Evolutionary conservation across 2,329 filamentous ascomycete genomes (phyloP).

Genomic region (Cladosporium cucumerinum): DNA sequence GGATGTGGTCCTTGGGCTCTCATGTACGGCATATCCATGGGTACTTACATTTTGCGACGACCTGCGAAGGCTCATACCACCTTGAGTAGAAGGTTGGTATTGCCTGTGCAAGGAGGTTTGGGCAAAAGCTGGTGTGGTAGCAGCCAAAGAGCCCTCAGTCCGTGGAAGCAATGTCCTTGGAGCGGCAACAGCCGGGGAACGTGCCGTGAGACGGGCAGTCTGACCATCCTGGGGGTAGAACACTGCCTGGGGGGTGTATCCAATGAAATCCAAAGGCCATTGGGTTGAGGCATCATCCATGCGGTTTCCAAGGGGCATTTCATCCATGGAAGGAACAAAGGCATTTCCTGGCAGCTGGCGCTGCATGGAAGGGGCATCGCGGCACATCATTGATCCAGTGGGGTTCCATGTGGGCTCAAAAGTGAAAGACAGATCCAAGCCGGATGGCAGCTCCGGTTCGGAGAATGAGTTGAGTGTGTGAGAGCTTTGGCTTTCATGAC

Average conservation of each 20-base stretch:
- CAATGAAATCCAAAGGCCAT: slow-evolving; percentile 11
- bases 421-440: slow-evolving; percentile 16
- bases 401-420: slow-evolving; percentile 11
- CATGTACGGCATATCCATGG: slow-evolving; percentile 1
- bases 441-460: slow-evolving; percentile 20
- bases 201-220: not conserved
- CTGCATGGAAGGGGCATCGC: slow-evolving; percentile 2
- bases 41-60: slow-evolving; percentile 18
- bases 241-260: slow-evolving; percentile 9
- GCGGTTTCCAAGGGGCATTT: slow-evolving; percentile 4
- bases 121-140: slow-evolving; percentile 12
- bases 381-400: slow-evolving; percentile 7
- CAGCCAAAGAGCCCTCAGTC: slow-evolving; percentile 20
- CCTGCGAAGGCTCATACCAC: slow-evolving; percentile 14
- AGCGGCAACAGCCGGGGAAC: slow-evolving; percentile 1
- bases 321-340: slow-evolving; percentile 16
- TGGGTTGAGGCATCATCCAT: slow-evolving; percentile 9
- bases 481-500: slow-evolving; percentile 35
- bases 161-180: slow-evolving; percentile 25
- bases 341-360: slow-evolving; percentile 13
- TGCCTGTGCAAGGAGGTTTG: slow-evolving; percentile 11
- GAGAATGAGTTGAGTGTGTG: slow-evolving; percentile 30
- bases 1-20: slow-evolving; percentile 11
- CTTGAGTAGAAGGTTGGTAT: slow-evolving; percentile 11
- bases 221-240: not conserved